phyloP scores from a whole-genome alignment of 2,329 filamentous ascomycete genomes.

The Claviceps humidiphila region DNA sequence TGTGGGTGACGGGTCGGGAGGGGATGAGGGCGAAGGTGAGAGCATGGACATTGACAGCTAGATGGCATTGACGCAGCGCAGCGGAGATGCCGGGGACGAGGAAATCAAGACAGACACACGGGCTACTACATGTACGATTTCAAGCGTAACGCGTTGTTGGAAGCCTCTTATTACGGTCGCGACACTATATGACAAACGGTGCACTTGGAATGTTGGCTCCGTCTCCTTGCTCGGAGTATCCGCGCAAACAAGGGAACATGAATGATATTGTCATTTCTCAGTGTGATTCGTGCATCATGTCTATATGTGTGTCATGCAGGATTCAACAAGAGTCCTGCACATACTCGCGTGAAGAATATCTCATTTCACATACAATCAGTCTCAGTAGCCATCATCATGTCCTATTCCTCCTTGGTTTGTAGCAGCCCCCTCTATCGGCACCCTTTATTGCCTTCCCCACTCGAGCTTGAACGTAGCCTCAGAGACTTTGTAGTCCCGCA shows the following conservation, averaged over 20 bases:
- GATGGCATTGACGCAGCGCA: slow-evolving; percentile 6
- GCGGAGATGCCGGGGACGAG: background rate
- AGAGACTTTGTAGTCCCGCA: slow-evolving; percentile 64
- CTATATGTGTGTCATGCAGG: background rate
- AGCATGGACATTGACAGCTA: slow-evolving; percentile 24
- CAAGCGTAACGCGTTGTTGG: slow-evolving; percentile 11
- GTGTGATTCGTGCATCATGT: background rate
- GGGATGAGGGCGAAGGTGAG: slow-evolving; percentile 23
- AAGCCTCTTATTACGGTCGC: background rate
- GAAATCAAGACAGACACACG: background rate
- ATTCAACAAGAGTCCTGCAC: too few species aligned
- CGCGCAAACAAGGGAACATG: background rate
- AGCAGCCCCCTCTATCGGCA: background rate
- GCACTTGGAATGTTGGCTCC: background rate
- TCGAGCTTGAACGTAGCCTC: slow-evolving; percentile 65
- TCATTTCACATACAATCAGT: too few species aligned
- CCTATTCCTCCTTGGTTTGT: too few species aligned
- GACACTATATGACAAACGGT: background rate
- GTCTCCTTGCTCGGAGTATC: too few species aligned
- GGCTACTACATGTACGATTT: slow-evolving; percentile 25
- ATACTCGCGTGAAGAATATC: too few species aligned
- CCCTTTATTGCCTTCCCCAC: slow-evolving; percentile 55
- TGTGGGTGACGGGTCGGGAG: slow-evolving; percentile 38
- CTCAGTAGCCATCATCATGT: too few species aligned
- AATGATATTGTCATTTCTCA: background rate